Evolutionary conservation across 2,329 filamentous ascomycete species (phyloP), one percentile per base, ranked within the genome.

Genomic region (Xylariaceae sp.): DNA sequence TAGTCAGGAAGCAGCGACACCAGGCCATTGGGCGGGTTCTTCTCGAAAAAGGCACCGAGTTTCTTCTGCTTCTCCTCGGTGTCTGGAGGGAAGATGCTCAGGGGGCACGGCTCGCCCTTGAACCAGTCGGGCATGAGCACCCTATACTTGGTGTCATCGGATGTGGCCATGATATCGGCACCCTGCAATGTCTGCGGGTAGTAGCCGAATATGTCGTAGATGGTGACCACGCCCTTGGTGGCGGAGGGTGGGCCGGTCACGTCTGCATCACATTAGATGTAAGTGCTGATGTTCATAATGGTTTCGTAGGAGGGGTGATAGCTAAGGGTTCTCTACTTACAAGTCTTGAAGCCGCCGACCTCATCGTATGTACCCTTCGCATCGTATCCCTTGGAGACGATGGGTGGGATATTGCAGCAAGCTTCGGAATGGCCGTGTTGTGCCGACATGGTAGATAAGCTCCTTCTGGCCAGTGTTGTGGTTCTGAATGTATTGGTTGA

Each of bases 41-140:
- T 75, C 33, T 64, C 63, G 58, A 86, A 78, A 68, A 86, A 87
- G 4, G 64, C 68, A 22, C 70, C 70, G 3, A 86, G 69, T 21
- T 70, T 71, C 64, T 78, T 70, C 61, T 79, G 66, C 67, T 87
- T 84, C 56, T 87, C 82, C 5, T 78, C 68, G 5, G 67, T 86
- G 65, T 82, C 66, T 20, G 83, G 77, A 2, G 85, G 84, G 62
- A 80, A 80, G 69, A 76, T 67, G 60, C 71, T 71, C 64, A 82
- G 74, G 40, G 71, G 67, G 58, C 68, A 69, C 2, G 88, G 85
- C 54, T 79, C 75, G 64, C 88, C 90, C 49, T 86, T 78, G 72
- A 95, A 95, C 76, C 88, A 92, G 70, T 96, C 91, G 22, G 91
- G 91, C 53, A 96, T 91, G 69, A 91, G 90, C 55, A 95, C 87